These are phyloP conservation scores for Colletotrichum sp. DNA, from an alignment of 2,329 filamentous ascomycete genomes.

Conservation along the genomic window DNA sequence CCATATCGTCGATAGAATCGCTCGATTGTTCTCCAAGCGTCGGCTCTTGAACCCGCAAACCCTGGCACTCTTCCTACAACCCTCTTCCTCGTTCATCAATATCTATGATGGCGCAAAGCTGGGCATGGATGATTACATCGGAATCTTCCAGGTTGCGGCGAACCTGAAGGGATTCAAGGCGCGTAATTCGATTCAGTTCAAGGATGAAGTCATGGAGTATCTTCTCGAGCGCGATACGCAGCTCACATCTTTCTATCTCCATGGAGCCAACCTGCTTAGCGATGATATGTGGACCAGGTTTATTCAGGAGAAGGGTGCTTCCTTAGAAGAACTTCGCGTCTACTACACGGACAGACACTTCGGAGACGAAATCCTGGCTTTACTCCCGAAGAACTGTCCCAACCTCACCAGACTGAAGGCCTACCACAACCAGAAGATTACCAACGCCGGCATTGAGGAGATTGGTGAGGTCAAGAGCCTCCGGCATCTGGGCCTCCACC, in stretches of 20 bases:
- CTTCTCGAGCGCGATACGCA: constrained; percentile 73
- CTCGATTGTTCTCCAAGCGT: constrained; percentile 64
- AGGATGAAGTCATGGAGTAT: constrained; percentile 83
- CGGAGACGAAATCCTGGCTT: constrained; percentile 69
- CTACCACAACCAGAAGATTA: constrained; percentile 78
- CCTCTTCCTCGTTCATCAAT: constrained; percentile 53
- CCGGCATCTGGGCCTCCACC: constrained; percentile 76
- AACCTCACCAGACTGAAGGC: constrained; percentile 79
- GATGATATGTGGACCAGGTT: constrained; percentile 77
- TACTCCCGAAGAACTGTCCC: constrained; percentile 69
- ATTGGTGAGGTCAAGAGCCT: constrained; percentile 69
- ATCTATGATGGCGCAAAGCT: constrained; percentile 70
- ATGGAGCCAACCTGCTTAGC: constrained; percentile 83
- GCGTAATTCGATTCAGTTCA: constrained; percentile 89
- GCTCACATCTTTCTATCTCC: constrained; percentile 77
- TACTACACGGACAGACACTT: constrained; percentile 87
- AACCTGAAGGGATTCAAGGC: constrained; percentile 74
- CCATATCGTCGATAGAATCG: constrained; percentile 62
- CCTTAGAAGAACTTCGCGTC: constrained; percentile 74
- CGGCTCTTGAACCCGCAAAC: constrained; percentile 60
- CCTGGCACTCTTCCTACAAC: constrained; percentile 62
- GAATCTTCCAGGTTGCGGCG: constrained; percentile 79
- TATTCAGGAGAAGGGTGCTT: constrained; percentile 67
- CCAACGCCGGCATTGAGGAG: constrained; percentile 66
- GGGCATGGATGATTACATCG: constrained; percentile 75